Evolutionary conservation across 2,329 filamentous ascomycete species (phyloP).

Genomic region (Colletotrichum graminicola): DNA sequence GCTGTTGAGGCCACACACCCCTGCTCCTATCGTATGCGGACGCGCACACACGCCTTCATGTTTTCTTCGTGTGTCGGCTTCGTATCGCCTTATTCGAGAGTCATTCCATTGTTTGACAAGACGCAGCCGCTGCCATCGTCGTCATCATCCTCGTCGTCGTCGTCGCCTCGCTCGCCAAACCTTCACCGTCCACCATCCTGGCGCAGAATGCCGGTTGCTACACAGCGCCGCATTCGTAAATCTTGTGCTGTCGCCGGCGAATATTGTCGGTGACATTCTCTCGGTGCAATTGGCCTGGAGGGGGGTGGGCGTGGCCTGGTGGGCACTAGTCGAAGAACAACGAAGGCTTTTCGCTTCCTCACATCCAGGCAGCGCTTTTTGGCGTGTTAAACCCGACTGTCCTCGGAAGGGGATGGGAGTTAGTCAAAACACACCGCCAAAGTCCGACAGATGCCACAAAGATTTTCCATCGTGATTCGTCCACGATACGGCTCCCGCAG

Average conservation of each 20-base stretch:
- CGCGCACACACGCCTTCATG: slow-evolving; percentile 6
- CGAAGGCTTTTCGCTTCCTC: slow-evolving; percentile 23
- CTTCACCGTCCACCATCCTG: background rate
- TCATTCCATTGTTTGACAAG: slow-evolving; percentile 5
- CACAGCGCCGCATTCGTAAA: background rate
- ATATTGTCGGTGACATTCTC: slow-evolving; percentile 6
- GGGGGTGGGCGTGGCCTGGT: slow-evolving; percentile 8
- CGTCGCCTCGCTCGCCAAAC: background rate
- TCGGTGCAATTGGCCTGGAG: background rate
- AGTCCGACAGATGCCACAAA: slow-evolving; percentile 22
- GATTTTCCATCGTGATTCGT: slow-evolving; percentile 29
- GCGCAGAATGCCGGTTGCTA: background rate
- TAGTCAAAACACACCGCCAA: slow-evolving; percentile 41
- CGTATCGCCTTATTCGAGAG: slow-evolving; percentile 19
- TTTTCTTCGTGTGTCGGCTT: slow-evolving; percentile 10
- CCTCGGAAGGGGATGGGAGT: background rate
- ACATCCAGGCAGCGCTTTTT: slow-evolving; percentile 32
- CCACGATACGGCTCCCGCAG: slow-evolving; percentile 26
- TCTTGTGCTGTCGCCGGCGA: background rate
- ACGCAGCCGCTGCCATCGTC: background rate
- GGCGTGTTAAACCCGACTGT: slow-evolving; percentile 28
- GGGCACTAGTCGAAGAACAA: slow-evolving; percentile 3
- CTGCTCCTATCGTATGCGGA: slow-evolving; percentile 21
- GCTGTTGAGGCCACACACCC: slow-evolving; percentile 27
- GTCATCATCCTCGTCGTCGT: background rate